These are phyloP conservation scores for Telopea speciosissima DNA, from an alignment of 177 flowering plant genomes.

Conservation along the genomic window DNA sequence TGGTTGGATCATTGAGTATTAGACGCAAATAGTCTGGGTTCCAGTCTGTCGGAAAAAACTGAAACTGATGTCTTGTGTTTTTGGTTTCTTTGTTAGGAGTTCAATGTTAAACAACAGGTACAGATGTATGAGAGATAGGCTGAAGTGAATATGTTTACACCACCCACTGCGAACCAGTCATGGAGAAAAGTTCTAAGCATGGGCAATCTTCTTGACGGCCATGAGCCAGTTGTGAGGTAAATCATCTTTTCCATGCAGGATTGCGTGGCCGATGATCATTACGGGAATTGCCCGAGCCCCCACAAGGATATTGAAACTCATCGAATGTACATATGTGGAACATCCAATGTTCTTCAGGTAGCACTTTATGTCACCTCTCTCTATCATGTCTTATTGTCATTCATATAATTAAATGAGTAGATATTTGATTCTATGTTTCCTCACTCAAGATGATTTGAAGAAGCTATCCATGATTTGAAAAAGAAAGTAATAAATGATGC, in stretches of 20 bases:
- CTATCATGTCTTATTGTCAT: not conserved
- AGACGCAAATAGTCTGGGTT: too few species aligned
- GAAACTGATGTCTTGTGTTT: not conserved
- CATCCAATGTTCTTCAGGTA: conserved; percentile 20
- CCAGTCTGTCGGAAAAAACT: too few species aligned
- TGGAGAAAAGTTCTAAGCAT: conserved; percentile 97
- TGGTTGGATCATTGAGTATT: too few species aligned
- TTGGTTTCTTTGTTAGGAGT: conserved; percentile 37
- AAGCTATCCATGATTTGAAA: too few species aligned
- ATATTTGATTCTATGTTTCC: not conserved
- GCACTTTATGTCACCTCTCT: conserved; percentile 14
- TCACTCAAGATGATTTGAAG: not conserved
- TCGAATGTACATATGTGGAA: conserved; percentile 24
- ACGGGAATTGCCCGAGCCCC: conserved; percentile 30
- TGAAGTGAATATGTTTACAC: conserved; percentile 58
- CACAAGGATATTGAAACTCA: conserved; percentile 51
- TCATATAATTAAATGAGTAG: not conserved
- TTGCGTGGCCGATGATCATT: conserved; percentile 37
- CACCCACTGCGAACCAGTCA: conserved; percentile 83
- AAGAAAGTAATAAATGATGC: too few species aligned
- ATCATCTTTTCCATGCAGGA: conserved; percentile 60
- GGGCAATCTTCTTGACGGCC: conserved; percentile 99
- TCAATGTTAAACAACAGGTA: conserved; percentile 44
- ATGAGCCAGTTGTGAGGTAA: conserved; percentile 79
- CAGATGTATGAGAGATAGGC: conserved; percentile 49